Evolutionary conservation across 2,329 filamentous ascomycete genomes (phyloP).

Genomic region (Juglanconis juglandina): DNA sequence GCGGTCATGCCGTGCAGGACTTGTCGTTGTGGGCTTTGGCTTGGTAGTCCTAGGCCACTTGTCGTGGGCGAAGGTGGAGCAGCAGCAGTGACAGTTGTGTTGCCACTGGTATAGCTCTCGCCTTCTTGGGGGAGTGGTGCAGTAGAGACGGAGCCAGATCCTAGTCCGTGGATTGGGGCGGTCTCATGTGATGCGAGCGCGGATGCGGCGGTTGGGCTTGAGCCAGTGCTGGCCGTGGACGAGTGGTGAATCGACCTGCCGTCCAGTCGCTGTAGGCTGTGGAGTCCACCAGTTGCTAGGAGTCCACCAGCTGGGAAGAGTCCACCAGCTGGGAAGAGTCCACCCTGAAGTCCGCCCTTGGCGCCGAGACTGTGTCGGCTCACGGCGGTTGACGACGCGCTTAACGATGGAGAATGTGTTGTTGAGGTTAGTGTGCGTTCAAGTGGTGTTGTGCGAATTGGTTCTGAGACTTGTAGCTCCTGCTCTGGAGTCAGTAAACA

Average conservation of each 20-base stretch:
- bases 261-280: background rate
- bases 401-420: background rate
- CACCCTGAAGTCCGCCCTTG: background rate
- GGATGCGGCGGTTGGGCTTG: background rate
- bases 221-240: background rate
- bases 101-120: background rate
- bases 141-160: background rate
- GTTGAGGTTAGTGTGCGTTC: background rate
- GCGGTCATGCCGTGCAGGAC: background rate
- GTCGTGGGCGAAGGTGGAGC: background rate
- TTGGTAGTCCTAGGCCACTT: background rate
- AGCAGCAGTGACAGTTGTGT: background rate
- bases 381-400: background rate
- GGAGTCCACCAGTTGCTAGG: background rate
- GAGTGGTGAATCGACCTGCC: background rate
- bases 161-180: background rate
- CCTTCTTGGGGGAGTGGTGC: background rate
- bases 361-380: background rate
- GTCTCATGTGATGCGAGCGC: background rate
- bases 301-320: background rate
- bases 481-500: constrained; percentile 11
- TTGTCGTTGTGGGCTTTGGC: constrained; percentile 2
- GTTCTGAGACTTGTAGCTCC: background rate
- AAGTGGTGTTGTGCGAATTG: background rate
- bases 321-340: background rate